Percentiles rank a stretch among this genome's conserved stretches.
Evolutionary conservation across 176 grass and related monocot species (phyloP).

Genomic region (Olyra latifolia): DNA sequence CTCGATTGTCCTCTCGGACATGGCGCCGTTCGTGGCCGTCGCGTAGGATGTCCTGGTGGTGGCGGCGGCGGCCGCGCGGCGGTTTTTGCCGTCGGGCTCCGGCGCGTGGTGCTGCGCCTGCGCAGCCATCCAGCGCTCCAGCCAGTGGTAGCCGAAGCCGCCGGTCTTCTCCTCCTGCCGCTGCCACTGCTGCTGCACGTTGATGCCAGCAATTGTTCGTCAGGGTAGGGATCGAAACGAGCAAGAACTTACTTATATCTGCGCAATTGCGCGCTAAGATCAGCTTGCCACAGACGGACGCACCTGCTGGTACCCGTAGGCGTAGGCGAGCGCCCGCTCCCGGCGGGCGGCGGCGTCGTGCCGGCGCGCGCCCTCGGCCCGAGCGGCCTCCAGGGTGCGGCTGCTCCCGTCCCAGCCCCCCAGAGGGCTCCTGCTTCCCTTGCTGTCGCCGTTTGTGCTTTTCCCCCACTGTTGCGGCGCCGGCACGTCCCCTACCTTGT

Average conservation of each 20-base stretch:
- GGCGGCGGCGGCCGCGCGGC: background rate
- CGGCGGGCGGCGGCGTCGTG: conserved; percentile 51
- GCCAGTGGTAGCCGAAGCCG: conserved; percentile 59
- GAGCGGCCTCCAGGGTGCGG: conserved; percentile 48
- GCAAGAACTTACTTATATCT: background rate
- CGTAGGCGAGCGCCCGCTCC: conserved; percentile 72
- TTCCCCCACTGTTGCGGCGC: background rate
- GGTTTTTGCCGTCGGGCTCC: background rate
- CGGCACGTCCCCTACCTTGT: background rate
- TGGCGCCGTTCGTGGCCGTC: conserved; percentile 20
- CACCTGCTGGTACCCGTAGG: conserved; percentile 54
- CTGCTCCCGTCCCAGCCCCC: conserved; percentile 52
- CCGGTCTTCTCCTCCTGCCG: conserved; percentile 46
- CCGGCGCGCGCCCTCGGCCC: conserved; percentile 38
- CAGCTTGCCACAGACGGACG: background rate
- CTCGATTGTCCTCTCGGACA: conserved; percentile 52
- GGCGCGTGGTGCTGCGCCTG: conserved; percentile 29
- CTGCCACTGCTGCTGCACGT: conserved; percentile 42
- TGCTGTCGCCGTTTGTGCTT: background rate
- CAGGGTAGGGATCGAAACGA: background rate
- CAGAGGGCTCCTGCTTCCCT: conserved; percentile 26
- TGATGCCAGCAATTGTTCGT: background rate
- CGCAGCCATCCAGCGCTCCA: conserved; percentile 65
- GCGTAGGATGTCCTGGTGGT: background rate
- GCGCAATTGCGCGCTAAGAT: too few species aligned